A percentile compares a stretch with the other conserved stretches of the same genome.
phyloP scores from a whole-genome alignment of 352 stramenopile genomes.

The Globisporangium cystogenes region DNA sequence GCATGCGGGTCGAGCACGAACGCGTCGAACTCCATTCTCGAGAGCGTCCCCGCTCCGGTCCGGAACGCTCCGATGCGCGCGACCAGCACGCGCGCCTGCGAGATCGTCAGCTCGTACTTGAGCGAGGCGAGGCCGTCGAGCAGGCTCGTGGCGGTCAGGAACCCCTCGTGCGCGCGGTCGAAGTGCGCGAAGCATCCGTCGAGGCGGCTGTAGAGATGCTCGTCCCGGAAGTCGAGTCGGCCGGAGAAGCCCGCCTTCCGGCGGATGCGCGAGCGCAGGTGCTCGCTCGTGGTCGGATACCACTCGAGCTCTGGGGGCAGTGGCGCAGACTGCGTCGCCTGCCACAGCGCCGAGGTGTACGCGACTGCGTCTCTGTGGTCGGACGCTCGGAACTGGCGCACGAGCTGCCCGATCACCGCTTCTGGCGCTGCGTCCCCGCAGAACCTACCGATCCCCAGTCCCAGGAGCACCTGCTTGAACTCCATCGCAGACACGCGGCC shows the following conservation, averaged over 20 bases:
- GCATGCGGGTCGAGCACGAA: constrained; percentile 63
- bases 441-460: constrained; percentile 26
- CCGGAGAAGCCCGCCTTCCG: constrained; percentile 22
- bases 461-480: constrained; percentile 47
- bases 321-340: constrained; percentile 5
- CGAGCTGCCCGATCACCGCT: constrained; percentile 37
- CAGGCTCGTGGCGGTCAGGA: constrained; percentile 33
- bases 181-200: constrained; percentile 63
- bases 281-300: constrained; percentile 25
- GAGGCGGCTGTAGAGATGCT: constrained; percentile 24
- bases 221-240: constrained; percentile 24
- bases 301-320: constrained; percentile 12
- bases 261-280: constrained; percentile 39
- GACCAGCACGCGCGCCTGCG: constrained; percentile 36
- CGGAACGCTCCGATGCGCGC: constrained; percentile 35
- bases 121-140: constrained; percentile 32
- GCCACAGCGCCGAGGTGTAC: constrained; percentile 32
- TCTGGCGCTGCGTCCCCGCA: constrained; percentile 19
- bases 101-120: constrained; percentile 27
- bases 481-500: constrained; percentile 36
- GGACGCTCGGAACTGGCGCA: constrained; percentile 39
- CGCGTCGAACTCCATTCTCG: constrained; percentile 74
- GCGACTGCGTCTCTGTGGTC: constrained; percentile 25
- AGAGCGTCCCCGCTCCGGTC: constrained; percentile 30
- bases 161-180: constrained; percentile 44